Conservation (phyloP, 2,329 filamentous ascomycete genomes). For the Achaetomium macrosporum region DNA sequence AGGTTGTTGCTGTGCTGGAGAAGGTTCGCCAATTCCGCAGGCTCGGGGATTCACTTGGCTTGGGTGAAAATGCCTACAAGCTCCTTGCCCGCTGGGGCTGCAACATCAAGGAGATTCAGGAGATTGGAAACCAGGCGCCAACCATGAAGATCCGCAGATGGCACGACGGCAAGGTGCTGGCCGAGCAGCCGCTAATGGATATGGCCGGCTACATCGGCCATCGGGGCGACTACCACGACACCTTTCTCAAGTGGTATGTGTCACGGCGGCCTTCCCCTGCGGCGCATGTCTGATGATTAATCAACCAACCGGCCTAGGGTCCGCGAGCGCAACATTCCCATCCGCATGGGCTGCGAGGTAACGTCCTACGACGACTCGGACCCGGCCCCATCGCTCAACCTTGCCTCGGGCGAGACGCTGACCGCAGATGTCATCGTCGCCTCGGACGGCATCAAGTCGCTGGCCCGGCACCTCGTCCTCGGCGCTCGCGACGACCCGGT, state of each 20-base stretch:
- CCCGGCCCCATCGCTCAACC: slow-evolving; percentile 27
- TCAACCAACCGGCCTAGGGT: slow-evolving; percentile 21
- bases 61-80: slow-evolving; percentile 43
- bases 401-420: slow-evolving; percentile 34
- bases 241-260: slow-evolving; percentile 32
- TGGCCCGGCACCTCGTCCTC: slow-evolving; percentile 44
- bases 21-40: slow-evolving; percentile 38
- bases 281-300: too few species aligned
- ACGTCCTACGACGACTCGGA: slow-evolving; percentile 33
- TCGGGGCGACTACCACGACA: slow-evolving; percentile 40
- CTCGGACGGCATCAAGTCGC: slow-evolving; percentile 47
- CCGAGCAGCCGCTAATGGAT: slow-evolving; percentile 44
- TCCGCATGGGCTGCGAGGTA: slow-evolving; percentile 36
- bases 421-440: slow-evolving; percentile 45
- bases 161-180: slow-evolving; percentile 42
- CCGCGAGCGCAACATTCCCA: slow-evolving; percentile 34
- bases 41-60: slow-evolving; percentile 40
- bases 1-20: slow-evolving; percentile 38
- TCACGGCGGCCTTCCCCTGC: too few species aligned
- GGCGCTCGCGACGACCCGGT: slow-evolving; percentile 48
- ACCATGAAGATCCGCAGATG: slow-evolving; percentile 44
- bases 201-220: slow-evolving; percentile 45
- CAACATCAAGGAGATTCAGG: slow-evolving; percentile 27
- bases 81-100: slow-evolving; percentile 41
- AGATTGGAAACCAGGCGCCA: slow-evolving; percentile 42